These are phyloP conservation scores for Lagenidium giganteum DNA, from an alignment of 352 stramenopile species.

Conservation along the genomic window DNA sequence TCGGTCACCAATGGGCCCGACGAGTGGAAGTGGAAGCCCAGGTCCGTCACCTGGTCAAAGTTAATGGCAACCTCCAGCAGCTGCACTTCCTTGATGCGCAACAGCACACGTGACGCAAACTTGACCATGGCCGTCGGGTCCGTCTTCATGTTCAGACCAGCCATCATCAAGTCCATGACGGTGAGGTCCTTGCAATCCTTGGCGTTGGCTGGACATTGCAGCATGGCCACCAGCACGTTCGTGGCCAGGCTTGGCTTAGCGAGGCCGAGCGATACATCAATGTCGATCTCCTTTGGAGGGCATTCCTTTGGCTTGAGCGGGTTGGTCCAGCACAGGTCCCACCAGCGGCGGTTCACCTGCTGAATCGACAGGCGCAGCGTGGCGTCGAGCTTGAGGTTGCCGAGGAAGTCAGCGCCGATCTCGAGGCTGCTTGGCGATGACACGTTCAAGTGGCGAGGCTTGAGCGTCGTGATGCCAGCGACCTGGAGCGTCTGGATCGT, in stretches of 20 bases:
- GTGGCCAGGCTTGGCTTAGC: conserved; percentile 1
- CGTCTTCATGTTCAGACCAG: conserved; percentile 2
- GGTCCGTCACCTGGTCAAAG: conserved; percentile 45
- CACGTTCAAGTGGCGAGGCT: too few species aligned
- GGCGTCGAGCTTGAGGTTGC: conserved; percentile 1
- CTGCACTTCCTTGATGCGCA: conserved; percentile 25
- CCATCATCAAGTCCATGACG: conserved; percentile 5
- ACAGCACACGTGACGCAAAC: conserved; percentile 21
- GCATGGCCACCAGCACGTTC: conserved; percentile 1
- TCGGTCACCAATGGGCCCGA: conserved; percentile 31
- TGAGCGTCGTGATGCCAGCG: too few species aligned
- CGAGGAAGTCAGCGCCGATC: conserved; percentile 3
- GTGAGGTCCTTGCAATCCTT: conserved; percentile 7
- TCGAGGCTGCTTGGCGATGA: neutral
- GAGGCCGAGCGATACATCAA: conserved; percentile 2
- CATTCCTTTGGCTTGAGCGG: conserved; percentile 1
- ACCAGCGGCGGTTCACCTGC: conserved; percentile 9
- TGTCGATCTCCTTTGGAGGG: neutral
- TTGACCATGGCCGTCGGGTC: too few species aligned
- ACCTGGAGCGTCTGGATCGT: too few species aligned
- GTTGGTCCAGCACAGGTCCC: conserved; percentile 8
- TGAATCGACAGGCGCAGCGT: conserved; percentile 2
- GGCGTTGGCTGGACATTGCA: neutral
- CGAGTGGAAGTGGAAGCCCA: conserved; percentile 41
- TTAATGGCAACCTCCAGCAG: conserved; percentile 25